A percentile compares a stretch with the other conserved stretches of the same genome.
These are phyloP conservation scores for Terfezia claveryi DNA, from an alignment of 495 filamentous ascomycete genomes.

Conservation along the genomic window DNA sequence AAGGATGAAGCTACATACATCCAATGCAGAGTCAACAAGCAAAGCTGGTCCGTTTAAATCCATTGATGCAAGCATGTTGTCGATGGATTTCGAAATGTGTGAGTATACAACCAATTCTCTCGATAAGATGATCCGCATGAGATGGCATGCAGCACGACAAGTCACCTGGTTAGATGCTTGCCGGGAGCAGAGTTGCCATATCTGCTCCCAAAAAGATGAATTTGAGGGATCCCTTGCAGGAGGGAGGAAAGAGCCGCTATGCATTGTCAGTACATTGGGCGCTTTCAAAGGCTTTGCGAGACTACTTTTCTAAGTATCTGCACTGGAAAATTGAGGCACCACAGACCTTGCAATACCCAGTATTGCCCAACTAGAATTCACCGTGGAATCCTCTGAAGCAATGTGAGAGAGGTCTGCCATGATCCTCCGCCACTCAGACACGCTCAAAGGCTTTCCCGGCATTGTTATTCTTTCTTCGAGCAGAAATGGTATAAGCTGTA, in stretches of 20 bases:
- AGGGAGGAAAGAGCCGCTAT: slow-evolving; percentile 28
- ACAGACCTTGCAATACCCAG: slow-evolving; percentile 37
- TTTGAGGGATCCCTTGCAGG: slow-evolving; percentile 11
- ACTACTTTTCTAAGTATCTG: background rate
- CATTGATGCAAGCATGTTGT: slow-evolving; percentile 46
- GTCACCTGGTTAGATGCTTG: slow-evolving; percentile 44
- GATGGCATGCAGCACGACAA: slow-evolving; percentile 59
- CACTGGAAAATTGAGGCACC: slow-evolving; percentile 7
- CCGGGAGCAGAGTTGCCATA: slow-evolving; percentile 53
- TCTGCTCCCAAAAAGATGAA: slow-evolving; percentile 37
- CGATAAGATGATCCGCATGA: slow-evolving; percentile 46
- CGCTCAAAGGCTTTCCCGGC: background rate
- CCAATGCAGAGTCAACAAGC: slow-evolving; percentile 58
- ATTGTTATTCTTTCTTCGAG: slow-evolving; percentile 5
- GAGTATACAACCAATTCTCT: slow-evolving; percentile 39
- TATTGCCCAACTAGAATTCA: slow-evolving; percentile 31
- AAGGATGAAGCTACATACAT: slow-evolving; percentile 43
- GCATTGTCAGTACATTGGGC: background rate
- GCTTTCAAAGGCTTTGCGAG: too few species aligned
- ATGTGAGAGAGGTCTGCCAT: slow-evolving; percentile 17
- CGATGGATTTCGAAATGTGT: slow-evolving; percentile 37
- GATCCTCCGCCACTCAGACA: background rate
- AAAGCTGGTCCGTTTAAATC: slow-evolving; percentile 62
- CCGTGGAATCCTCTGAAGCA: slow-evolving; percentile 21
- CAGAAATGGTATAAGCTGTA: slow-evolving; percentile 65